Evolutionary conservation across 768 basidiomycete species (phyloP), one percentile per base, ranked within the genome.

Genomic region (Cystobasidium onofrii): DNA sequence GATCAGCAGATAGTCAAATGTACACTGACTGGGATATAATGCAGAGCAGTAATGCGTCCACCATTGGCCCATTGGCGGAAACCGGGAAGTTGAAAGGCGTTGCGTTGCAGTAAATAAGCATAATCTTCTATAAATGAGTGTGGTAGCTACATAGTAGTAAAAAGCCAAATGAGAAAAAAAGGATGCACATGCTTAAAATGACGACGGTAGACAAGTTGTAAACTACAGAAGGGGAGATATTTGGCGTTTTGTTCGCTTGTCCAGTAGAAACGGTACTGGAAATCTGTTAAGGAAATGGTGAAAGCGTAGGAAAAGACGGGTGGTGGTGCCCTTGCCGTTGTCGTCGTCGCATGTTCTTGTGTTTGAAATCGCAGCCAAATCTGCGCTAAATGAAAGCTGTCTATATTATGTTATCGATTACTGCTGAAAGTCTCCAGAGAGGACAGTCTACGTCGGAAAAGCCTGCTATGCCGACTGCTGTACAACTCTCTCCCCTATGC

Each of bases 91-190:
- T n/a, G n/a, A n/a, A n/a, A n/a, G n/a, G n/a, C n/a, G n/a, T n/a
- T n/a, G n/a, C 46, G 18, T 50, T n/a, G 46, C 46, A 43, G 41
- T 43, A 20, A 50, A 15, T 50, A 20, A 50, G 46, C 46, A 7
- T 12, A 50, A 50, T 12, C 3, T 9, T 50, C 46, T 50, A 50
- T 50, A 50, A 50, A 50, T 17, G 46, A 50, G 46, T 50, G 46
- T 50, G 46, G 46, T 50, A 50, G 46, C 46, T 50, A 50, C 46
- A 50, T 50, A 50, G 46, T 50, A 50, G 46, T 50, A 50, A 50
- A 50, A 39, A 39, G 39, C 39, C 7, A 15, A 39, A 39, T 39
- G 7, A 6, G 9, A 3, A 7, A 50, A 50, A 50, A 20, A 50
- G 46, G n/a, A n/a, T n/a, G n/a, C 46, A 50, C 18, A 50, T 50